Evolutionary conservation across 106 monocot genomes (phyloP), one percentile per base, ranked within the genome.

Genomic region (Dioscorea dumetorum): DNA sequence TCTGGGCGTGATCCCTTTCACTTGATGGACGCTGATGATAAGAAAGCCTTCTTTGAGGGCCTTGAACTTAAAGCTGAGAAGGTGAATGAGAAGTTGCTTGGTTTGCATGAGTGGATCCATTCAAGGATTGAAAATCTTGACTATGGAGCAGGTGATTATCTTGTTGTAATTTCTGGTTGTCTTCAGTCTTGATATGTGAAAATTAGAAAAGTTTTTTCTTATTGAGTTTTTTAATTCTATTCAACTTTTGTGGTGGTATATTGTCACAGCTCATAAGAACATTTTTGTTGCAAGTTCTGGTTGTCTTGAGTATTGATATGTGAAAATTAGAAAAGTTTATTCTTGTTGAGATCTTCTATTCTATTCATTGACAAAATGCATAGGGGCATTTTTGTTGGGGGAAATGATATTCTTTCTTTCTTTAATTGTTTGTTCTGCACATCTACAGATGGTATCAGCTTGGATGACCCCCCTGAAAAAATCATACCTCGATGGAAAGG

Each of bases 81-180:
- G 72, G 65, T 75, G 64, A 92, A 88, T 64, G 62, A 68, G 73
- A 92, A 78, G 58, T 71, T 92, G 41, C 72, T 62, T 21, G 76
- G 67, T 53, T 62, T 92, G 64, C 91, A 92, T 77, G 85, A 92
- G 70, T 92, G 67, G 71, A 33, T 88, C 64, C 91, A 88, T 58
- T 88, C 91, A 67, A 85, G 76, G 74, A 73, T 92, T 74, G 91
- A 88, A 73, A 92, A 92, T 76, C 75, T 92, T 11, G 82, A 88
- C 64, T 88, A 92, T 80, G 91, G 88, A 17, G 73, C 77, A 76
- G 91, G 91, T 92, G 81, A 10, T 18, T 57, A 24, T 32, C 64
- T 60, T 64, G 22, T 48, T 28, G 23, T 2, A n/a, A 50, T 57
- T 70, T 17, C n/a, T 63, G 12, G 20, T 17, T 63, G 15, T 50